These are phyloP conservation scores for Pestalotiopsis sp. DNA, from an alignment of 2,329 filamentous ascomycete genomes.

Conservation along the genomic window DNA sequence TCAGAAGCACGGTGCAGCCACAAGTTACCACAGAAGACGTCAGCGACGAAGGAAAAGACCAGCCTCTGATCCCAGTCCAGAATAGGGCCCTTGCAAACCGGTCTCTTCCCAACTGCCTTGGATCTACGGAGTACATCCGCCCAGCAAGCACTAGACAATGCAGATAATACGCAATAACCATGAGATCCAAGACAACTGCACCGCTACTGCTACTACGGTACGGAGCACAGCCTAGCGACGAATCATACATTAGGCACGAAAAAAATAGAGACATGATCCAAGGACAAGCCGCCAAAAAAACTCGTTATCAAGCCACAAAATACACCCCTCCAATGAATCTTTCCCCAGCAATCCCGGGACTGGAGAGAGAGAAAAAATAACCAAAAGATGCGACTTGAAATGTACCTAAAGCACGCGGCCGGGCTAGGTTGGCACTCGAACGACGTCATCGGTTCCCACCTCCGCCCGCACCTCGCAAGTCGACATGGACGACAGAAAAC, in stretches of 20 bases:
- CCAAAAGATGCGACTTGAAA: too few relatives aligned
- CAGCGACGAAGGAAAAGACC: not conserved
- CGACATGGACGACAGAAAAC: too few relatives aligned
- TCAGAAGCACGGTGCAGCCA: not conserved
- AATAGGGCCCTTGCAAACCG: not conserved
- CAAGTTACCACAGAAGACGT: not conserved
- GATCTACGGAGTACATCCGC: not conserved
- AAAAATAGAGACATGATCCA: not conserved
- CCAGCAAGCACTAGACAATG: not conserved
- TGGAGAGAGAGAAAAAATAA: not conserved
- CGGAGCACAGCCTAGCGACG: not conserved
- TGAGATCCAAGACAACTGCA: not conserved
- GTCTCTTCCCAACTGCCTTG: not conserved
- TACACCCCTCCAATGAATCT: not conserved
- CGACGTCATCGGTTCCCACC: not conserved
- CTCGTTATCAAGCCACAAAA: conserved; percentile 2
- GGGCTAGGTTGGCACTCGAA: not conserved
- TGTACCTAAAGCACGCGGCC: not conserved
- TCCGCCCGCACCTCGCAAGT: not conserved
- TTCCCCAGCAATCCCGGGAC: not conserved
- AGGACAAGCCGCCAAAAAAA: not conserved
- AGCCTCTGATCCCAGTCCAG: not conserved
- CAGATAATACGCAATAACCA: not conserved
- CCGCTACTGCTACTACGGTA: too few relatives aligned
- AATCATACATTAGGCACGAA: not conserved